phyloP scores from a whole-genome alignment of 1,139 yeast genomes.

The Kodamaea suecica region DNA sequence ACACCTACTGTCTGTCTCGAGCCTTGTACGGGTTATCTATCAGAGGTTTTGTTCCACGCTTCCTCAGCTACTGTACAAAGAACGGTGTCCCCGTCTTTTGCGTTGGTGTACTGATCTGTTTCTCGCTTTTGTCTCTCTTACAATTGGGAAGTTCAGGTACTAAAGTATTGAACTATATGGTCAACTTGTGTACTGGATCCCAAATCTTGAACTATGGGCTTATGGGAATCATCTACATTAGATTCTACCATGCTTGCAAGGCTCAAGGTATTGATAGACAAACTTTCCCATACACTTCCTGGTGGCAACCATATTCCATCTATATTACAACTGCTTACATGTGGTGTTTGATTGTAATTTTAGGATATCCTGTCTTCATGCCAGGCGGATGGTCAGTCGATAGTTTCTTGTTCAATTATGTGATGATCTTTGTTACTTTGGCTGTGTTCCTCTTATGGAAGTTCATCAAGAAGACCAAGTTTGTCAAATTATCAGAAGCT shows the following conservation, averaged over 20 bases:
- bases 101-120: conserved; percentile 27
- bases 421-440: conserved; percentile 36
- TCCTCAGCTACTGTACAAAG: conserved; percentile 39
- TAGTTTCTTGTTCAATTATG: conserved; percentile 41
- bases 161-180: conserved; percentile 70
- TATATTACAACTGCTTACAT: conserved; percentile 29
- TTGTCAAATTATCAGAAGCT: conserved; percentile 29
- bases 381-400: conserved; percentile 35
- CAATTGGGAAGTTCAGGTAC: conserved; percentile 61
- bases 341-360: conserved; percentile 35
- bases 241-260: conserved; percentile 58
- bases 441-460: conserved; percentile 36
- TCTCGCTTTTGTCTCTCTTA: conserved; percentile 43
- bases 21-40: conserved; percentile 39
- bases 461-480: conserved; percentile 29
- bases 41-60: conserved; percentile 39
- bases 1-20: conserved; percentile 43
- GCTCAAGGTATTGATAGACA: conserved; percentile 36
- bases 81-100: conserved; percentile 58
- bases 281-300: conserved; percentile 28
- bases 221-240: conserved; percentile 57
- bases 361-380: conserved; percentile 39
- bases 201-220: conserved; percentile 70
- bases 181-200: conserved; percentile 74
- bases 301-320: conserved; percentile 35